These are phyloP conservation scores for Neurospora hispaniola DNA, from an alignment of 495 filamentous ascomycete species.

Conservation along the genomic window DNA sequence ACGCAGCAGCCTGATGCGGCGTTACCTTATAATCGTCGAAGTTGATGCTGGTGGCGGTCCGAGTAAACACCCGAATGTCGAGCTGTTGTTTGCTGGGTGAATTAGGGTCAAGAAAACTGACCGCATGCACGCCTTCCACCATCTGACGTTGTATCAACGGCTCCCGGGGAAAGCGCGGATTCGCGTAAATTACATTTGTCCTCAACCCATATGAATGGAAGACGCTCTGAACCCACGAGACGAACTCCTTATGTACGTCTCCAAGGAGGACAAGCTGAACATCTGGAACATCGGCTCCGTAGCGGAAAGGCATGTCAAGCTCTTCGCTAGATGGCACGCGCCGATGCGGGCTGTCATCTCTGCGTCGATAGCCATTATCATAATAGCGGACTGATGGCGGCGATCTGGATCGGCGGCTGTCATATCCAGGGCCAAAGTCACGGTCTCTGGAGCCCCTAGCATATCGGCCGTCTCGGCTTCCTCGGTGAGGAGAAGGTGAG, in stretches of 20 bases:
- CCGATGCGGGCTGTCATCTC: slow-evolving; percentile 55
- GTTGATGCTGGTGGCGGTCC: slow-evolving; percentile 55
- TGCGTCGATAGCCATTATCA: slow-evolving; percentile 46
- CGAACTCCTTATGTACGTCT: slow-evolving; percentile 70
- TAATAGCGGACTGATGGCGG: slow-evolving; percentile 24
- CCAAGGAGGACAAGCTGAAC: slow-evolving; percentile 79
- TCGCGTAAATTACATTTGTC: slow-evolving; percentile 64
- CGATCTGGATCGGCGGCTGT: slow-evolving; percentile 52
- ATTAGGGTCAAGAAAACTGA: slow-evolving; percentile 59
- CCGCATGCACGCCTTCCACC: slow-evolving; percentile 77
- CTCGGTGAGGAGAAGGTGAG: slow-evolving; percentile 37
- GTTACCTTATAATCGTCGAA: slow-evolving; percentile 72
- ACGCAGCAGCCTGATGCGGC: slow-evolving; percentile 70
- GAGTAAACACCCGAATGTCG: slow-evolving; percentile 74
- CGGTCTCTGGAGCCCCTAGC: slow-evolving; percentile 28
- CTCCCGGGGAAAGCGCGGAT: slow-evolving; percentile 64
- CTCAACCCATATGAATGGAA: slow-evolving; percentile 62
- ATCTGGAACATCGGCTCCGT: slow-evolving; percentile 72
- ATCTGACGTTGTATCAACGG: slow-evolving; percentile 77
- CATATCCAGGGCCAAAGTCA: slow-evolving; percentile 26
- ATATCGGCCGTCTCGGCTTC: slow-evolving; percentile 29
- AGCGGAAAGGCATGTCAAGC: slow-evolving; percentile 62
- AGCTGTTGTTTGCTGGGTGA: slow-evolving; percentile 63
- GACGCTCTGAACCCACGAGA: slow-evolving; percentile 66
- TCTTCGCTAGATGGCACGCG: slow-evolving; percentile 44